Conservation (phyloP, 148 eudicot genomes). For the Spergularia bocconei region DNA sequence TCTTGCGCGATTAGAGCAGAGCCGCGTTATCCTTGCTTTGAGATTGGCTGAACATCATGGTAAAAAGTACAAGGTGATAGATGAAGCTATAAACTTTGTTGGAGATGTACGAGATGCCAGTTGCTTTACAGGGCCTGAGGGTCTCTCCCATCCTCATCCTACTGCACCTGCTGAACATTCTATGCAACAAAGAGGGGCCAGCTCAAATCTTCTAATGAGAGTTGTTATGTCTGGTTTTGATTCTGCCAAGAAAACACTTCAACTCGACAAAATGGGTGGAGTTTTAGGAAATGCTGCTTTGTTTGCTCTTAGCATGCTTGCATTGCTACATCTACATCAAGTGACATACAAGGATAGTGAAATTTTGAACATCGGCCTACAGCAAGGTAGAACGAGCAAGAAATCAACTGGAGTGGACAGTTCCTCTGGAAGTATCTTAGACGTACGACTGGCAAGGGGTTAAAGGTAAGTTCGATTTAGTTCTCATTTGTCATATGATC, state of each 20-base stretch:
- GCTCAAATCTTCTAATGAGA: slow-evolving; percentile 44
- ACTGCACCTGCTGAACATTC: slow-evolving; percentile 36
- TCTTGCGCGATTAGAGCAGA: slow-evolving; percentile 84
- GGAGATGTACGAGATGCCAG: slow-evolving; percentile 58
- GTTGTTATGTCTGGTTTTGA: slow-evolving; percentile 41
- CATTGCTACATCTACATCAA: slow-evolving; percentile 72
- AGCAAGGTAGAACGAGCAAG: slow-evolving; percentile 37
- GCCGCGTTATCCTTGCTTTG: slow-evolving; percentile 74
- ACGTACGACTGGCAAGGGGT: slow-evolving; percentile 85
- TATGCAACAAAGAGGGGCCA: slow-evolving; percentile 32
- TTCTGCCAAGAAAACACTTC: slow-evolving; percentile 56
- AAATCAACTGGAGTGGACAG: slow-evolving; percentile 31
- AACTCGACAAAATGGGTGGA: slow-evolving; percentile 61
- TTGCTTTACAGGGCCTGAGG: slow-evolving; percentile 47
- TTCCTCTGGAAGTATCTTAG: slow-evolving; percentile 40
- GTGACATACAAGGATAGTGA: slow-evolving; percentile 35
- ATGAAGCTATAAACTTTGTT: slow-evolving; percentile 88
- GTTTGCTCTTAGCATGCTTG: slow-evolving; percentile 80
- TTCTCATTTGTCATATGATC: background rate
- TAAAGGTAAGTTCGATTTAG: slow-evolving; percentile 17
- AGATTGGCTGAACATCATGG: slow-evolving; percentile 92
- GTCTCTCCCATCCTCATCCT: slow-evolving; percentile 38
- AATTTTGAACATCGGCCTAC: slow-evolving; percentile 26
- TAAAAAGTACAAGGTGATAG: slow-evolving; percentile 74
- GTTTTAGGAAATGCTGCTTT: slow-evolving; percentile 80